Conservation (phyloP, 2,329 filamentous ascomycete species). For the Aaosphaeria pasadenensis region DNA sequence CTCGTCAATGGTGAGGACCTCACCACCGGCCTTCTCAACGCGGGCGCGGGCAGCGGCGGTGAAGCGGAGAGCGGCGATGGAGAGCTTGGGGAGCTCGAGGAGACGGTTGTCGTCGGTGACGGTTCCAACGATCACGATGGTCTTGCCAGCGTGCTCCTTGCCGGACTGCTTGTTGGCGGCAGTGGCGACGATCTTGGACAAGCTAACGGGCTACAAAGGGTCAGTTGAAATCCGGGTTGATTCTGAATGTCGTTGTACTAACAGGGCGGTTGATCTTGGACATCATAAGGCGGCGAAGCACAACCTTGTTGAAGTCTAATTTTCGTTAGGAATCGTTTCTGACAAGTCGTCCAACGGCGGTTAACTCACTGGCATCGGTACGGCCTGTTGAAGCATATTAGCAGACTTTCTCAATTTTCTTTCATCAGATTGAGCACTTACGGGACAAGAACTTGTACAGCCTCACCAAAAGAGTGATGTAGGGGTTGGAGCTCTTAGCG, state of each 20-base stretch:
- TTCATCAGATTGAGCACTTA: conserved; percentile 52
- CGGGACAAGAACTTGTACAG: conserved; percentile 95
- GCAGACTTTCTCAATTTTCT: conserved; percentile 12
- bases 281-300: conserved; percentile 97
- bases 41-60: conserved; percentile 93
- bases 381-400: conserved; percentile 60
- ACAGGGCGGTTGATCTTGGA: conserved; percentile 87
- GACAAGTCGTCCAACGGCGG: no score
- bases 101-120: conserved; percentile 95
- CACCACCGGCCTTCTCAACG: conserved; percentile 89
- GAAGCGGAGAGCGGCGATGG: conserved; percentile 91
- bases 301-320: conserved; percentile 88
- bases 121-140: conserved; percentile 83
- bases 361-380: conserved; percentile 66
- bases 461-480: conserved; percentile 96
- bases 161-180: conserved; percentile 51
- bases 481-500: conserved; percentile 93
- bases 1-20: conserved; percentile 95
- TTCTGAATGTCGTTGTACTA: conserved; percentile 13
- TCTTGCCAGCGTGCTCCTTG: conserved; percentile 69
- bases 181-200: conserved; percentile 77
- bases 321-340: no score
- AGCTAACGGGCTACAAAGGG: conserved; percentile 62
- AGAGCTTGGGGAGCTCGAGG: conserved; percentile 79
- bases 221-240: conserved; percentile 11